Percentiles rank a stretch among this genome's conserved stretches.
phyloP scores from a whole-genome alignment of 768 basidiomycete genomes.

The Tubosaeta sp. region DNA sequence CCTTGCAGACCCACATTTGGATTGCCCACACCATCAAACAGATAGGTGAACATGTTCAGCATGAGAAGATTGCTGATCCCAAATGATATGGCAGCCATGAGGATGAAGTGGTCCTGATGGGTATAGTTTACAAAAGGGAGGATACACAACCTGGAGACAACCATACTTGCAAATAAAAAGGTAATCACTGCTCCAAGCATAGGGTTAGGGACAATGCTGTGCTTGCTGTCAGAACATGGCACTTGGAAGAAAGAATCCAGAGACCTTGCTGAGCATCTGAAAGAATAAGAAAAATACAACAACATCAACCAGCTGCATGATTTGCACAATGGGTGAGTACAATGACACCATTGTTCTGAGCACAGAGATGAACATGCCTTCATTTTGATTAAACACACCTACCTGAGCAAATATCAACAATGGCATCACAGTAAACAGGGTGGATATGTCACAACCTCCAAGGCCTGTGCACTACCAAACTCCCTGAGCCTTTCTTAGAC shows the following conservation, averaged over 20 bases:
- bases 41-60: slow-evolving; percentile 57
- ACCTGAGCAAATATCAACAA: slow-evolving; percentile 74
- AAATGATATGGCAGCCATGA: slow-evolving; percentile 64
- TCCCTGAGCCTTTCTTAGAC: too few species aligned
- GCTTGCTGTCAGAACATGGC: neutral
- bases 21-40: slow-evolving; percentile 60
- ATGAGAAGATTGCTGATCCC: slow-evolving; percentile 71
- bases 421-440: slow-evolving; percentile 76
- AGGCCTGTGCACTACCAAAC: too few species aligned
- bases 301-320: slow-evolving; percentile 72
- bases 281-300: slow-evolving; percentile 72
- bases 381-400: neutral
- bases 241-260: slow-evolving; percentile 45
- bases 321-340: slow-evolving; percentile 83
- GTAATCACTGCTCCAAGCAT: slow-evolving; percentile 85
- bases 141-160: slow-evolving; percentile 66
- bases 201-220: slow-evolving; percentile 57
- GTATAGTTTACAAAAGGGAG: slow-evolving; percentile 56
- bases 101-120: slow-evolving; percentile 63
- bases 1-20: slow-evolving; percentile 57
- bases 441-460: slow-evolving; percentile 41
- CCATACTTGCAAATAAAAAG: slow-evolving; percentile 77
- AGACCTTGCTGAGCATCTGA: slow-evolving; percentile 71
- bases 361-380: neutral
- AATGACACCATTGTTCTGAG: slow-evolving; percentile 75